A percentile compares a stretch with the other conserved stretches of the same genome.
Conservation (phyloP, 495 filamentous ascomycete species). For the Pseudomonodictys pantanalensis region DNA sequence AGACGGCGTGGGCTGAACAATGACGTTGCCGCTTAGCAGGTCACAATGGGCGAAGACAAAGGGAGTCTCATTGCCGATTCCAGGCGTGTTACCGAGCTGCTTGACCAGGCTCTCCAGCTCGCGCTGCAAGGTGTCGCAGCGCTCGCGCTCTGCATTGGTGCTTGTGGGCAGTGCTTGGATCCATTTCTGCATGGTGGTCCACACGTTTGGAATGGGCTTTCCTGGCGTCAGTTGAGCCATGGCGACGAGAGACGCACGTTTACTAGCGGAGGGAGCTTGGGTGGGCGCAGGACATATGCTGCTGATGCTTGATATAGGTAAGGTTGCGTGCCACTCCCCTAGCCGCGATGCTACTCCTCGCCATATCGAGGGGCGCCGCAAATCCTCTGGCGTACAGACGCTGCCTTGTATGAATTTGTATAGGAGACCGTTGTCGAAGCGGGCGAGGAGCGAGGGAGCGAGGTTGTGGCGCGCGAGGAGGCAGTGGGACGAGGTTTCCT, state of each 20-base stretch:
- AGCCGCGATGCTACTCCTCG: conserved; percentile 77
- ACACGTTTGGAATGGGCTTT: conserved; percentile 66
- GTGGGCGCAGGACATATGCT: conserved; percentile 22
- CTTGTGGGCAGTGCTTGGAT: conserved; percentile 75
- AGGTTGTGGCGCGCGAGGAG: conserved; percentile 75
- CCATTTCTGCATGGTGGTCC: conserved; percentile 96
- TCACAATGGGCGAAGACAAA: conserved; percentile 96
- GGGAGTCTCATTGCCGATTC: conserved; percentile 63
- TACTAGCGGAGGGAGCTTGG: conserved; percentile 13
- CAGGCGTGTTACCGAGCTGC: conserved; percentile 69
- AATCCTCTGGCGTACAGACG: conserved; percentile 73
- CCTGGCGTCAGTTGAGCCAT: conserved; percentile 28
- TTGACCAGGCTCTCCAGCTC: conserved; percentile 69
- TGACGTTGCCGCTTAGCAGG: conserved; percentile 91
- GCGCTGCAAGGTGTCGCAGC: conserved; percentile 64
- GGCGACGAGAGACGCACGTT: conserved; percentile 24
- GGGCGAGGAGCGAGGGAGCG: conserved; percentile 81
- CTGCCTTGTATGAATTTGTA: conserved; percentile 85
- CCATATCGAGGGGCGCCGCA: conserved; percentile 67
- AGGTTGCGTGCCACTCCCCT: conserved; percentile 87
- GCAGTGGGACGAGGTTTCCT: conserved; percentile 66
- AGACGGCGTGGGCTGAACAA: conserved; percentile 60
- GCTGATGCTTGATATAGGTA: conserved; percentile 51
- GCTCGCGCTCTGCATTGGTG: conserved; percentile 61
- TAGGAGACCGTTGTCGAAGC: conserved; percentile 93